These are phyloP conservation scores for Podospora pseudoanserina DNA, from an alignment of 495 filamentous ascomycete species.

Conservation along the genomic window DNA sequence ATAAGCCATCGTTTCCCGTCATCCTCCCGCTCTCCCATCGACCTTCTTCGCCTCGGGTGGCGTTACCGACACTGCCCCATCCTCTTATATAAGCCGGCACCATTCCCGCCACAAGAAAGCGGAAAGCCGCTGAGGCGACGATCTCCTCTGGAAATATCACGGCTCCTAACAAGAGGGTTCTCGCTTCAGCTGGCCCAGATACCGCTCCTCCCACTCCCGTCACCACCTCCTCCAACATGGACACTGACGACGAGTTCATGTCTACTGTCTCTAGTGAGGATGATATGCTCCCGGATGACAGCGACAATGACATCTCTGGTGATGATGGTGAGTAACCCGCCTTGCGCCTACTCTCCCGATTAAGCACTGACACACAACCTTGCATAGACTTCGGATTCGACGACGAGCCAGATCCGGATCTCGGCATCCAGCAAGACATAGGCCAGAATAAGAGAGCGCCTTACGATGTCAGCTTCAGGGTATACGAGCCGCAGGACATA, in stretches of 20 bases:
- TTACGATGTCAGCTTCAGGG: conserved; percentile 81
- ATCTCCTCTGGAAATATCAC: conserved; percentile 41
- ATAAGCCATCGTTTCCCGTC: not conserved
- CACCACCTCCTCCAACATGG: conserved; percentile 68
- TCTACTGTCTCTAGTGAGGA: conserved; percentile 75
- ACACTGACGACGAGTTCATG: conserved; percentile 95
- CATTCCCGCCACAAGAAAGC: conserved; percentile 70
- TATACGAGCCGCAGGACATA: conserved; percentile 75
- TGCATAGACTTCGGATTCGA: conserved; percentile 62
- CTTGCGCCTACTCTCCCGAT: not conserved
- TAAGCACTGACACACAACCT: conserved; percentile 17
- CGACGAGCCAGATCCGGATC: conserved; percentile 67
- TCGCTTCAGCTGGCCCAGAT: conserved; percentile 47
- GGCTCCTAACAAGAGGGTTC: conserved; percentile 50
- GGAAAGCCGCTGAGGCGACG: conserved; percentile 83
- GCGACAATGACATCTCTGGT: conserved; percentile 71
- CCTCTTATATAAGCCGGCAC: conserved; percentile 39
- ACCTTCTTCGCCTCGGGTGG: conserved; percentile 12
- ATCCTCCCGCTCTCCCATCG: not conserved
- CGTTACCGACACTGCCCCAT: conserved; percentile 10
- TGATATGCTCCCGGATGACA: conserved; percentile 70
- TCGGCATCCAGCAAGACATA: conserved; percentile 73
- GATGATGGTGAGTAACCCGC: conserved; percentile 60
- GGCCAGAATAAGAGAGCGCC: conserved; percentile 64
- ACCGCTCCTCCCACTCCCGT: conserved; percentile 54